Evolutionary conservation across 2,329 filamentous ascomycete species (phyloP), one percentile per base, ranked within the genome.

Genomic region (Arachnomyces sp.): DNA sequence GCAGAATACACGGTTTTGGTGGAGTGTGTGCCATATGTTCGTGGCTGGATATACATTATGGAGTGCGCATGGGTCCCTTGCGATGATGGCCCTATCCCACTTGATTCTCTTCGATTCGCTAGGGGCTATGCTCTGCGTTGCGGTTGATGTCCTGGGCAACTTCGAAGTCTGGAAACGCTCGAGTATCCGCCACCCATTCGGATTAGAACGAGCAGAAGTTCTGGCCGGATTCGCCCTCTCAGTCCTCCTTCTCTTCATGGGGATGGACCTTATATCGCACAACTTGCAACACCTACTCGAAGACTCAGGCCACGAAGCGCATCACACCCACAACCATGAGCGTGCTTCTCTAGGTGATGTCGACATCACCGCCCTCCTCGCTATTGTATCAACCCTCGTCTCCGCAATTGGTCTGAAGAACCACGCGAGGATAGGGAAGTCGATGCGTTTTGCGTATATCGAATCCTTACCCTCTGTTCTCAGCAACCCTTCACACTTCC

Each of bases 141-240:
- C 79, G 9, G 90, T 96, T 34, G 92, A 98, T 57, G 85, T 96
- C 1, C 77, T 95, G 35, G 81, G 85, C 38, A 98, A 98, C 61
- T 98, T 98, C 54, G 92, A 98, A 59, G 89, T 96, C 31, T 98
- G 92, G 92, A 86, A 87, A 49, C 78, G 90, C 34, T 90, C 85
- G 51, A 93, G 82, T 50, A 84, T 98, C 52, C 81, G 89, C 16
- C 88, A 98, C 63, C 92, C 92, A 0, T 98, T 98, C 57, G 89
- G 77, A 3, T 76, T 98, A 16, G 87, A 95, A 65, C 79, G 92
- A 39, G 84, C 85, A 43, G 92, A 98, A 63, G 90, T 98, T 4
- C 76, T 98, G 12, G 88, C 89, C 28, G 92, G 92, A 13, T 94
- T 98, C 49, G 92, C 89, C 45, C 87, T 96, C 79, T 93, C 88